A percentile compares a stretch with the other conserved stretches of the same genome.
Conservation (phyloP, 78 protist genomes). For the Speleostelium caveatum region DNA sequence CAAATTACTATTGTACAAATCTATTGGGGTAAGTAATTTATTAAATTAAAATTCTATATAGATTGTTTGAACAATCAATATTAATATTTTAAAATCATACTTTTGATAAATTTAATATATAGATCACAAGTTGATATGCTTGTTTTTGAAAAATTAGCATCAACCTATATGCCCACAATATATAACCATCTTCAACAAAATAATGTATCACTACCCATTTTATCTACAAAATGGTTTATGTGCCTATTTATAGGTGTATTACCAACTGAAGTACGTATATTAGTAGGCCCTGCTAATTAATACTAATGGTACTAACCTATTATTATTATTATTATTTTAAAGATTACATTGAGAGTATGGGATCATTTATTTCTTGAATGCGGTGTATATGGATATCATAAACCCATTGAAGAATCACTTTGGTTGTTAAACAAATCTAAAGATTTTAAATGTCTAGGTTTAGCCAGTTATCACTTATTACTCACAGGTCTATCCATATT, state of each 20-base stretch:
- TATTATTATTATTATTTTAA: neutral
- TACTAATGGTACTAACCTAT: no score
- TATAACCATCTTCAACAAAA: slow-evolving; percentile 8
- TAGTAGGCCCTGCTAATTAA: neutral
- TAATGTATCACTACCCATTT: slow-evolving; percentile 26
- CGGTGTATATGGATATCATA: slow-evolving; percentile 68
- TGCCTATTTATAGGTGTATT: slow-evolving; percentile 76
- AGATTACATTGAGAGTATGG: slow-evolving; percentile 66
- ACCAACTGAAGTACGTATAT: slow-evolving; percentile 73
- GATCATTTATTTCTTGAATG: slow-evolving; percentile 71
- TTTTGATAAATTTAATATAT: no score
- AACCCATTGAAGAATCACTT: slow-evolving; percentile 18
- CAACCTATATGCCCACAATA: slow-evolving; percentile 22
- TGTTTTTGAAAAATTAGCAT: slow-evolving; percentile 60
- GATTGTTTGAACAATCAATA: no score
- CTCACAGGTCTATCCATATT: slow-evolving; percentile 55
- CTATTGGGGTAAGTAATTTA: slow-evolving; percentile 79
- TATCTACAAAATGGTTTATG: slow-evolving; percentile 86
- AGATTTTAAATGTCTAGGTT: slow-evolving; percentile 37
- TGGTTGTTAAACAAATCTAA: slow-evolving; percentile 20
- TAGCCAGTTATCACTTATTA: slow-evolving; percentile 62
- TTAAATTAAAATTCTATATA: no score
- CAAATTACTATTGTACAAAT: slow-evolving; percentile 77
- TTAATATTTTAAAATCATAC: no score
- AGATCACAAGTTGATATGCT: slow-evolving; percentile 77